Evolutionary conservation across 371 early-diverging fungal genomes (phyloP).

Genomic region (Nematocida major): DNA sequence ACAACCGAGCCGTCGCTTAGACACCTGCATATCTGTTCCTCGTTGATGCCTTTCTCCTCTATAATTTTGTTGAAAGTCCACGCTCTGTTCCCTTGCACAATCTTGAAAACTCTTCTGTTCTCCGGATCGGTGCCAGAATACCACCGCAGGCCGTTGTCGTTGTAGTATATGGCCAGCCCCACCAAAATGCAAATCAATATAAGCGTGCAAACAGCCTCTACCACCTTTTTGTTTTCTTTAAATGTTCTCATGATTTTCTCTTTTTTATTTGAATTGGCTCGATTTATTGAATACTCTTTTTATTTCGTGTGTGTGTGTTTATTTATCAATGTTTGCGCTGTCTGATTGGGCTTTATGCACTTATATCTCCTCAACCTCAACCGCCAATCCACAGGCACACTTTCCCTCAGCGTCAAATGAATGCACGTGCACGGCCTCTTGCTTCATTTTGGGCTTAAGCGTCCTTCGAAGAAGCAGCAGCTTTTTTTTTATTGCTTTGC

Average conservation of each 20-base stretch:
- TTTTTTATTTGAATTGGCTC: neutral
- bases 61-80: neutral
- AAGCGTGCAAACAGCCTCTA: neutral
- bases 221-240: neutral
- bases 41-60: neutral
- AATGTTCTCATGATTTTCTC: neutral
- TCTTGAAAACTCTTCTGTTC: neutral
- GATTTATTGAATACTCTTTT: too few species aligned
- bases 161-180: neutral
- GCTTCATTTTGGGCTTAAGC: slow-evolving; percentile 3
- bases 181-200: neutral
- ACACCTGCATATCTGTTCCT: neutral
- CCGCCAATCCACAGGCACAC: slow-evolving; percentile 60
- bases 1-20: neutral
- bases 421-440: slow-evolving; percentile 51
- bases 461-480: slow-evolving; percentile 52
- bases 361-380: slow-evolving; percentile 62
- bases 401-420: slow-evolving; percentile 24
- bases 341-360: neutral
- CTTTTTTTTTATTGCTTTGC: slow-evolving; percentile 53
- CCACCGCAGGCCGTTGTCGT: neutral
- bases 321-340: too few species aligned
- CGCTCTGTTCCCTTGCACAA: neutral
- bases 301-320: too few species aligned
- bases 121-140: neutral